Evolutionary conservation across 2,329 filamentous ascomycete genomes (phyloP).

Genomic region (Colletotrichum tropicicola): DNA sequence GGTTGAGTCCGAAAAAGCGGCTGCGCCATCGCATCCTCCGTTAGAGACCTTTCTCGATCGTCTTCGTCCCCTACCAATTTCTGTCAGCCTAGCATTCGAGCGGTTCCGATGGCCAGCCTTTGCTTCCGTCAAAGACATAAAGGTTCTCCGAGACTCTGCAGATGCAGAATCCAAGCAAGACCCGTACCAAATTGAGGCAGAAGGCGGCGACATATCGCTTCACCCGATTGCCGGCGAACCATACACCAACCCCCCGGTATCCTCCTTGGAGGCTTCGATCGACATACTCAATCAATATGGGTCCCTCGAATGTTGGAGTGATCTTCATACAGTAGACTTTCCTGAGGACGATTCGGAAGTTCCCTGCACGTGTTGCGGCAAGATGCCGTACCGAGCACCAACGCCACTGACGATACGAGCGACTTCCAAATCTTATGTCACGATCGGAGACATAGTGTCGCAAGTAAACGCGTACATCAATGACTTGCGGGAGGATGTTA

Average conservation of each 20-base stretch:
- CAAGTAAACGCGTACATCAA: background rate
- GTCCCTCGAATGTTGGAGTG: background rate
- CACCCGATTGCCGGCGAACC: background rate
- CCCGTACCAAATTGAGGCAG: background rate
- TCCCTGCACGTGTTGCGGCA: background rate
- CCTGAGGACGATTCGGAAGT: background rate
- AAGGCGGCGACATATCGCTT: background rate
- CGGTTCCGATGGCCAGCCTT: background rate
- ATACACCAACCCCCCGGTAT: background rate
- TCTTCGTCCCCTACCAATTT: background rate
- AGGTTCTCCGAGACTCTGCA: background rate
- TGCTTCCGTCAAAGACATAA: background rate
- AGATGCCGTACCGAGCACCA: background rate
- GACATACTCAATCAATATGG: background rate
- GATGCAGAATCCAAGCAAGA: background rate
- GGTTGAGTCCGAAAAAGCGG: background rate
- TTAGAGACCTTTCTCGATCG: background rate
- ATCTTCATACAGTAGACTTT: background rate
- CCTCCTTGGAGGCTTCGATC: background rate
- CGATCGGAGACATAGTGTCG: background rate
- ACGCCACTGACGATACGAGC: background rate
- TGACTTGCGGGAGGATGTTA: background rate
- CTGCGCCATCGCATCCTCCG: background rate
- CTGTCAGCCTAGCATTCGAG: background rate
- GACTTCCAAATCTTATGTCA: background rate